Evolutionary conservation across 2,329 filamentous ascomycete genomes (phyloP).

Genomic region (Leptographium procerum): DNA sequence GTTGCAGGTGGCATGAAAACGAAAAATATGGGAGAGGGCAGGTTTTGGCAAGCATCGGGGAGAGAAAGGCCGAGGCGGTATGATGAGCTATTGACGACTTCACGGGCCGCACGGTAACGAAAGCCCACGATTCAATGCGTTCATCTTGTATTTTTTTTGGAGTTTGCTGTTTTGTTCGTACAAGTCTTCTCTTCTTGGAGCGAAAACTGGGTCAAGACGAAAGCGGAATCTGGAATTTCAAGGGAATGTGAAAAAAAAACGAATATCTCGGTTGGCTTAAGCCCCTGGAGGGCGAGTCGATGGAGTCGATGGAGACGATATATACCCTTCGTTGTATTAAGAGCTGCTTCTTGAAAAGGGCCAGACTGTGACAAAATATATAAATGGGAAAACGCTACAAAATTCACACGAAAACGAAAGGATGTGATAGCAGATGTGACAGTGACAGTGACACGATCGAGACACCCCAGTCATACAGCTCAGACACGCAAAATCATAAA

Average conservation of each 20-base stretch:
- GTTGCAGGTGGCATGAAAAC: constrained; percentile 19
- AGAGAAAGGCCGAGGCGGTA: neutral
- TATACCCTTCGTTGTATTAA: neutral
- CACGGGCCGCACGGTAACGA: neutral
- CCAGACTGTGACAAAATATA: neutral
- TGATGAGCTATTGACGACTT: neutral
- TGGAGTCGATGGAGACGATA: neutral
- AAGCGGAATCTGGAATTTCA: neutral
- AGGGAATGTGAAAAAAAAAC: neutral
- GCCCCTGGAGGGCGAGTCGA: neutral
- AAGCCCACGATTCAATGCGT: neutral
- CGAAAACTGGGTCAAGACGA: no score
- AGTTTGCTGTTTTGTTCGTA: no score
- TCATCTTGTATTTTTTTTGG: neutral
- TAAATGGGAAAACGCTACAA: no score
- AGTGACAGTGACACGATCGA: neutral
- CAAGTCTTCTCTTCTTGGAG: neutral
- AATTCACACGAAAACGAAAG: neutral
- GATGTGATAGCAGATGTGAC: neutral
- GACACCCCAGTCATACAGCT: neutral
- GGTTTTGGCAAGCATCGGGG: neutral
- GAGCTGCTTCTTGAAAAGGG: neutral
- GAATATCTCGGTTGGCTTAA: neutral
- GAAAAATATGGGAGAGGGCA: neutral
- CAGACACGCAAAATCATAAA: neutral